Conservation (phyloP, 208 protist species). For the Porcisia hertigi region DNA sequence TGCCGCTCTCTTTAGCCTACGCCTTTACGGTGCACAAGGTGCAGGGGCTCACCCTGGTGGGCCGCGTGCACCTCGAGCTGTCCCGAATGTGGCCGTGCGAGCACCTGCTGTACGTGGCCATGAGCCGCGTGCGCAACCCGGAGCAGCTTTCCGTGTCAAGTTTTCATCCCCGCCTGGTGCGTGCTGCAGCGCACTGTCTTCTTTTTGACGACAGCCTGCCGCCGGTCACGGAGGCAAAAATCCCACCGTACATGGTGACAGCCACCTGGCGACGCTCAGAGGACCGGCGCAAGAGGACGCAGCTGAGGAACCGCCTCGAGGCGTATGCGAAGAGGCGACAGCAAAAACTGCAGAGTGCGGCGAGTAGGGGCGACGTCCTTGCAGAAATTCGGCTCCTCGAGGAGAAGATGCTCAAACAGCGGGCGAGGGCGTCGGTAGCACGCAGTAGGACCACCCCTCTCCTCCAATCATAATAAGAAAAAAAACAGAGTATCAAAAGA, state of each 20-base stretch:
- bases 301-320: constrained; percentile 36
- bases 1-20: constrained; percentile 86
- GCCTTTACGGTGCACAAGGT: constrained; percentile 94
- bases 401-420: constrained; percentile 24
- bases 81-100: constrained; percentile 90
- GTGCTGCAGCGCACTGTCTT: constrained; percentile 65
- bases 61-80: constrained; percentile 84
- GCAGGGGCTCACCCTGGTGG: constrained; percentile 86
- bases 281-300: constrained; percentile 48
- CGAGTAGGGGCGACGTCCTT: constrained; percentile 18
- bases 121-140: constrained; percentile 86
- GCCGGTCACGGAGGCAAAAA: constrained; percentile 35
- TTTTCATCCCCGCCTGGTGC: constrained; percentile 62
- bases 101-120: constrained; percentile 88
- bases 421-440: constrained; percentile 14
- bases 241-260: constrained; percentile 58
- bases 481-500: no score
- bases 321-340: constrained; percentile 19
- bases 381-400: constrained; percentile 31
- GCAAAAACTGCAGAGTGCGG: constrained; percentile 13
- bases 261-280: constrained; percentile 62
- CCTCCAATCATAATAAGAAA: no score
- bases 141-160: constrained; percentile 77
- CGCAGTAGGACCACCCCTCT: not conserved
- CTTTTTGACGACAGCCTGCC: constrained; percentile 84